Evolutionary conservation across 148 eudicot genomes (phyloP).

Genomic region (Rhododendron simsii): DNA sequence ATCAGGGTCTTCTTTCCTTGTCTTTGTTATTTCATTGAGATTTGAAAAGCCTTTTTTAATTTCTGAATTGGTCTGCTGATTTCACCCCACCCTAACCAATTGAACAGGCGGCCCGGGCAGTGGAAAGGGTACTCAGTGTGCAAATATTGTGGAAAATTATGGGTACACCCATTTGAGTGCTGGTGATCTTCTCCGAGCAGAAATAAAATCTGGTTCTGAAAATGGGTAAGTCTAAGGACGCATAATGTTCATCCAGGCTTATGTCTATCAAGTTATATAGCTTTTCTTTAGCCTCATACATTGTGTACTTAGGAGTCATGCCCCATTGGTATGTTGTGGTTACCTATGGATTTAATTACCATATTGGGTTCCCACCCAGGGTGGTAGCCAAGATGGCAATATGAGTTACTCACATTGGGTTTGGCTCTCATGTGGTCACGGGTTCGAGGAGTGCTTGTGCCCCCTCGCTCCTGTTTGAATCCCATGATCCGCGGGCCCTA

Average conservation of each 20-base stretch:
- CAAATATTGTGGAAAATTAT: slow-evolving; percentile 46
- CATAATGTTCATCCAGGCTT: slow-evolving; percentile 1
- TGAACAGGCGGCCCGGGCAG: slow-evolving; percentile 61
- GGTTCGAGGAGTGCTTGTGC: not conserved
- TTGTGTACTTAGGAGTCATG: not conserved
- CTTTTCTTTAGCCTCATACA: not conserved
- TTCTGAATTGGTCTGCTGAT: not conserved
- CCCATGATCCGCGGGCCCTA: not conserved
- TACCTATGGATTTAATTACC: not conserved
- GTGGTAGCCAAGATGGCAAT: not conserved
- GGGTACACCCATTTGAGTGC: slow-evolving; percentile 59
- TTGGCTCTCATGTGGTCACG: not conserved
- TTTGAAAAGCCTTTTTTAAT: not conserved
- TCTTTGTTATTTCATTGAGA: not conserved
- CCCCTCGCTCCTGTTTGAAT: not conserved
- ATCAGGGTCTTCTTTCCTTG: not conserved
- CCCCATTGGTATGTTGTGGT: not conserved
- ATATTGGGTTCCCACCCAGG: not conserved
- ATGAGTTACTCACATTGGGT: not conserved
- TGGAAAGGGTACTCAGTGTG: slow-evolving; percentile 60
- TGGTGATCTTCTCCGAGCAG: slow-evolving; percentile 57
- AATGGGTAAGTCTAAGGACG: slow-evolving; percentile 35
- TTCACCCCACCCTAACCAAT: slow-evolving; percentile 1
- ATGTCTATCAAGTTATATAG: not conserved
- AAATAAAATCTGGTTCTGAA: slow-evolving; percentile 54